A percentile compares a stretch with the other conserved stretches of the same genome.
These are phyloP conservation scores for Lecanoromycetidae sp. DNA, from an alignment of 2,329 filamentous ascomycete species.

Conservation along the genomic window DNA sequence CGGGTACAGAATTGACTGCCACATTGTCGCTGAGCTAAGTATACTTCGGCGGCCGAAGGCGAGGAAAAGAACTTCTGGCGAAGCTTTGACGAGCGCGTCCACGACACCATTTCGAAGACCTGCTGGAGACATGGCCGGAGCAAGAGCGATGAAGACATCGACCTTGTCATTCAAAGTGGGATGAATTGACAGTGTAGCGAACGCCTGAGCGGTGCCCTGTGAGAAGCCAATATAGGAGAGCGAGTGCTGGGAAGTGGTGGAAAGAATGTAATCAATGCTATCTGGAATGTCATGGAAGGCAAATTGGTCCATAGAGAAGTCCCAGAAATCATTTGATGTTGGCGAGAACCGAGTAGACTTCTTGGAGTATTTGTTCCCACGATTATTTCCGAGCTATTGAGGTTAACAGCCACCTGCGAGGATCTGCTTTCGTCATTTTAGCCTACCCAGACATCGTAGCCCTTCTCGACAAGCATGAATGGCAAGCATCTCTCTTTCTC, in stretches of 20 bases:
- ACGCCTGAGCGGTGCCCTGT: slow-evolving; percentile 92
- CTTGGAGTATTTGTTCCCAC: slow-evolving; percentile 98
- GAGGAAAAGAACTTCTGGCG: slow-evolving; percentile 81
- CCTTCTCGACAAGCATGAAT: slow-evolving; percentile 76
- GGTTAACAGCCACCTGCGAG: not conserved
- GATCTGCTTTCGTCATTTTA: not conserved
- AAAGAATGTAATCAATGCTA: slow-evolving; percentile 81
- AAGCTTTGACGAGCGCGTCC: slow-evolving; percentile 84
- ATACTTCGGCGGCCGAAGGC: slow-evolving; percentile 88
- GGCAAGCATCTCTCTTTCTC: slow-evolving; percentile 76
- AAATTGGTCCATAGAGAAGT: slow-evolving; percentile 97
- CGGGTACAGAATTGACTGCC: slow-evolving; percentile 90
- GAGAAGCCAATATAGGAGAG: slow-evolving; percentile 96
- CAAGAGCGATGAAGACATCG: slow-evolving; percentile 90
- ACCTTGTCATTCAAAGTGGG: slow-evolving; percentile 84
- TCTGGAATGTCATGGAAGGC: slow-evolving; percentile 96
- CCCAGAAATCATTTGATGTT: slow-evolving; percentile 71
- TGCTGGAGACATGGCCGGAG: slow-evolving; percentile 90
- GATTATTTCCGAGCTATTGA: slow-evolving; percentile 75
- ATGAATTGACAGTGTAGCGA: slow-evolving; percentile 84
- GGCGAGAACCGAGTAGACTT: slow-evolving; percentile 72
- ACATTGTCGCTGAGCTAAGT: slow-evolving; percentile 86
- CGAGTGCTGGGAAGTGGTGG: slow-evolving; percentile 67
- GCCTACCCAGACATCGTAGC: slow-evolving; percentile 88
- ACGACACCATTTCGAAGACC: slow-evolving; percentile 83